Conservation (phyloP, 2,329 filamentous ascomycete species). For the Xylariales sp. region DNA sequence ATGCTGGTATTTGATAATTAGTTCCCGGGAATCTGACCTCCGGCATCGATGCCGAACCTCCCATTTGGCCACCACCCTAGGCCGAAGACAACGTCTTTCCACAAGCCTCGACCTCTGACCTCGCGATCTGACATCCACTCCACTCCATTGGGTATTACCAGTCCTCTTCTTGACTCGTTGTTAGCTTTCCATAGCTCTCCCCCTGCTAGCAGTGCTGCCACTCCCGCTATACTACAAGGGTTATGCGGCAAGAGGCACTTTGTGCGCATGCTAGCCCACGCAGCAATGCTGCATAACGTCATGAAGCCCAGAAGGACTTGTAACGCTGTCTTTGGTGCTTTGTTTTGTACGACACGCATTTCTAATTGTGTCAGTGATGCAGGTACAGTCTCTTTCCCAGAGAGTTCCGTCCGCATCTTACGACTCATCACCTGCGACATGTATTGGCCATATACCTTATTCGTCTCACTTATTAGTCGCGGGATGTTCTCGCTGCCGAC, state of each 20-base stretch:
- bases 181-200: slow-evolving; percentile 17
- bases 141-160: slow-evolving; percentile 15
- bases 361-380: slow-evolving; percentile 7
- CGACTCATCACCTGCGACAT: too few relatives aligned
- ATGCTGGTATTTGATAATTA: too few relatives aligned
- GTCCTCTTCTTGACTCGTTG: not conserved
- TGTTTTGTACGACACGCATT: slow-evolving; percentile 19
- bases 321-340: slow-evolving; percentile 20
- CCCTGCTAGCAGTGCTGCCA: slow-evolving; percentile 19
- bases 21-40: not conserved
- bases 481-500: too few relatives aligned
- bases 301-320: slow-evolving; percentile 24
- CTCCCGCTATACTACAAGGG: slow-evolving; percentile 23
- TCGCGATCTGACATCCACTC: slow-evolving; percentile 20
- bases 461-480: too few relatives aligned
- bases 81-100: slow-evolving; percentile 13
- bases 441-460: too few relatives aligned
- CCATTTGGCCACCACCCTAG: slow-evolving; percentile 8
- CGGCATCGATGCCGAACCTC: slow-evolving; percentile 5
- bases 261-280: slow-evolving; percentile 16
- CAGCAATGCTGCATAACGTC: slow-evolving; percentile 17
- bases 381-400: not conserved
- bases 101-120: slow-evolving; percentile 12
- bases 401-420: too few relatives aligned
- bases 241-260: slow-evolving; percentile 21